phyloP scores from a whole-genome alignment of 2,329 filamentous ascomycete genomes.

The Metarhizium brunneum region DNA sequence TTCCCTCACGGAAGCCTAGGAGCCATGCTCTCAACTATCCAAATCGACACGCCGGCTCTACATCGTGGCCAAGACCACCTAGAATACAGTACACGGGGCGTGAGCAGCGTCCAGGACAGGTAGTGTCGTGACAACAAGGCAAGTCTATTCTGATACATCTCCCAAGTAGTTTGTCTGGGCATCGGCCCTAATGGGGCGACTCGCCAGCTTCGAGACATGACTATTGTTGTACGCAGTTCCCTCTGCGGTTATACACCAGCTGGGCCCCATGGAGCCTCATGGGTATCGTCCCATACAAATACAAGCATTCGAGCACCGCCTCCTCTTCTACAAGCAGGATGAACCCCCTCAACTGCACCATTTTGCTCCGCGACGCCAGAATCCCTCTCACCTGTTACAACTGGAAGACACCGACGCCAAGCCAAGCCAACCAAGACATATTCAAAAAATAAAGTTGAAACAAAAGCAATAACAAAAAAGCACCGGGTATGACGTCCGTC shows the following conservation, averaged over 20 bases:
- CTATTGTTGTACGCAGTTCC: background rate
- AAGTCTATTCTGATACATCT: background rate
- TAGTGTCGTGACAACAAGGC: background rate
- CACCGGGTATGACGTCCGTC: background rate
- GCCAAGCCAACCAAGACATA: background rate
- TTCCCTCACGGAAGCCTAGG: too few species aligned
- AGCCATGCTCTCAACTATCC: too few species aligned
- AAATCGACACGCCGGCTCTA: too few species aligned
- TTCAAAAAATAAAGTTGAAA: background rate
- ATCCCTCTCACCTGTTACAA: background rate
- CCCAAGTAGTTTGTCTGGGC: background rate
- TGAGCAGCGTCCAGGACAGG: too few species aligned
- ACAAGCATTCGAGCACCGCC: conserved; percentile 2
- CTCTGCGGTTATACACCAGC: background rate
- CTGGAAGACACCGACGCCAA: background rate
- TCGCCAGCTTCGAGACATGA: background rate
- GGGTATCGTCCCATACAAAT: conserved; percentile 8
- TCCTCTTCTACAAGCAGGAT: background rate
- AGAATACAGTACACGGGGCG: too few species aligned
- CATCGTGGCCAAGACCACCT: too few species aligned
- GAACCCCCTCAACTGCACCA: background rate
- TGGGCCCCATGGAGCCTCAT: background rate
- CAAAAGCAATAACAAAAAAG: background rate
- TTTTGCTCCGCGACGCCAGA: conserved; percentile 3
- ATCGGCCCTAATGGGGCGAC: background rate